A percentile compares a stretch with the other conserved stretches of the same genome.
phyloP scores from a whole-genome alignment of 495 filamentous ascomycete genomes.

The Aspergillus taichungensis region DNA sequence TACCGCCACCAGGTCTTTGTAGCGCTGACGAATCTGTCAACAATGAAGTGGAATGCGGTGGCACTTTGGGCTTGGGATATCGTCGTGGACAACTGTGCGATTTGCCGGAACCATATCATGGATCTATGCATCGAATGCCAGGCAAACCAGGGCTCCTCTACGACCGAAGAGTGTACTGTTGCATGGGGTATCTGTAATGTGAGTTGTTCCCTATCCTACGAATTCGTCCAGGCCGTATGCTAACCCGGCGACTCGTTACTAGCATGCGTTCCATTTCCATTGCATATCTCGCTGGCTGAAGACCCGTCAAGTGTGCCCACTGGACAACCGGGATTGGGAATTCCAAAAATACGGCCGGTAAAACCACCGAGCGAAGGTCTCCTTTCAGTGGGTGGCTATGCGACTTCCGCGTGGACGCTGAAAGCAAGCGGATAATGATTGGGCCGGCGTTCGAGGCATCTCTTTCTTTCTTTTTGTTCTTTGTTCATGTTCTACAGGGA shows the following conservation, averaged over 20 bases:
- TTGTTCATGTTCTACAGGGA: neutral
- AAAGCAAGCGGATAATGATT: neutral
- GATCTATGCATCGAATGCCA: conserved; percentile 99
- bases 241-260: conserved; percentile 6
- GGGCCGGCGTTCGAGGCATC: conserved; percentile 9
- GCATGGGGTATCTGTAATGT: conserved; percentile 99
- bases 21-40: neutral
- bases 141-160: conserved; percentile 97
- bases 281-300: conserved; percentile 99
- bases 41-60: conserved; percentile 89
- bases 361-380: conserved; percentile 10
- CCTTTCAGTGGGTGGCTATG: neutral
- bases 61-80: conserved; percentile 99
- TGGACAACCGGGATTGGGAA: conserved; percentile 98
- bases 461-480: neutral
- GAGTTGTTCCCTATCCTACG: conserved; percentile 23
- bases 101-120: conserved; percentile 99
- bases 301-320: conserved; percentile 96
- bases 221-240: neutral
- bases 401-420: neutral
- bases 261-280: conserved; percentile 99
- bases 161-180: conserved; percentile 95
- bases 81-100: conserved; percentile 98
- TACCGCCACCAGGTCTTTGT: neutral
- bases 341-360: conserved; percentile 97